Evolutionary conservation across 1,284 basidiomycete species (phyloP).

Genomic region (Cutaneotrichosporon cutaneum): DNA sequence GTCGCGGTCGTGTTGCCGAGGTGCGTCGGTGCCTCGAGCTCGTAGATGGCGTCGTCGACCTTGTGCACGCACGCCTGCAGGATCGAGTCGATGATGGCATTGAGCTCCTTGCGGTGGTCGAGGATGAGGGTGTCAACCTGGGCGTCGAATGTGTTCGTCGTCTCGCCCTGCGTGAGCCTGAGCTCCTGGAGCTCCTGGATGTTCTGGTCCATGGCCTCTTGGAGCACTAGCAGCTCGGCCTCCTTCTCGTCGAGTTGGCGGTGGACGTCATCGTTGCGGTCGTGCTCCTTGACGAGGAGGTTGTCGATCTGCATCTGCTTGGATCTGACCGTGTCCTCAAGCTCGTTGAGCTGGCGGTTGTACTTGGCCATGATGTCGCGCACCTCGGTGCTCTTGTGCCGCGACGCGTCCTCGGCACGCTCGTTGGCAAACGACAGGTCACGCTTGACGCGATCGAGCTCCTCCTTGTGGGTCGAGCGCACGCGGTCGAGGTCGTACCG

Average conservation of each 20-base stretch:
- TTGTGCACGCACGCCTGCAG: conserved; percentile 95
- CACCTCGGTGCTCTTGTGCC: conserved; percentile 90
- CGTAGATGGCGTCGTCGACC: conserved; percentile 95
- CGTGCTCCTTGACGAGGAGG: conserved; percentile 73
- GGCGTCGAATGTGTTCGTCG: conserved; percentile 85
- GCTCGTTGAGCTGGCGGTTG: conserved; percentile 91
- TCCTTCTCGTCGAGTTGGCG: conserved; percentile 91
- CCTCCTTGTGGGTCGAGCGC: conserved; percentile 94
- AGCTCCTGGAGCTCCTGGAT: conserved; percentile 85
- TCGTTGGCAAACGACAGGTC: conserved; percentile 98
- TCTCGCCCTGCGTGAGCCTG: conserved; percentile 78
- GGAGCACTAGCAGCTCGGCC: conserved; percentile 90
- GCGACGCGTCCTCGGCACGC: conserved; percentile 87
- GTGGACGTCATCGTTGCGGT: conserved; percentile 71
- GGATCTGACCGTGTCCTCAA: conserved; percentile 88
- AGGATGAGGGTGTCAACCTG: conserved; percentile 97
- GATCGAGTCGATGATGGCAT: conserved; percentile 98
- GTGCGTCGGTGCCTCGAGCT: conserved; percentile 91
- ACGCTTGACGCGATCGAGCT: conserved; percentile 85
- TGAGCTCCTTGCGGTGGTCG: conserved; percentile 96
- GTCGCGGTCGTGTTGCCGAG: conserved; percentile 94
- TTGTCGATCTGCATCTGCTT: conserved; percentile 96
- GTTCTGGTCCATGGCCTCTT: conserved; percentile 93
- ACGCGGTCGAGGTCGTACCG: conserved; percentile 95
- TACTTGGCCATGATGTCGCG: conserved; percentile 86